Percentiles rank a stretch among this genome's conserved stretches.
Conservation (phyloP, 768 basidiomycete species). For the Psilocybe cubensis region DNA sequence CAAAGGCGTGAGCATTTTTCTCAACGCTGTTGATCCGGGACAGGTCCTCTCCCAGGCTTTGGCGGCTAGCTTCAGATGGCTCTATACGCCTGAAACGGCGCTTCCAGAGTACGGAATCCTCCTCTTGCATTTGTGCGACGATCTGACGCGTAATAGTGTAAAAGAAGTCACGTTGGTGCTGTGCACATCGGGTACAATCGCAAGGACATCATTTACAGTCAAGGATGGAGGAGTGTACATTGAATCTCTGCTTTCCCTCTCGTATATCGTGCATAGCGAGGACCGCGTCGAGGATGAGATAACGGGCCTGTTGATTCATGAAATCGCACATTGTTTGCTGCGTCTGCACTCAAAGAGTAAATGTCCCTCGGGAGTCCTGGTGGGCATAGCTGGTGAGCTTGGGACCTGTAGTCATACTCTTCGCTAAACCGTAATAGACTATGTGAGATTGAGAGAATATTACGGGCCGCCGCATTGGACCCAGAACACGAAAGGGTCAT, state of each 20-base stretch:
- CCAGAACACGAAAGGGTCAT: not conserved
- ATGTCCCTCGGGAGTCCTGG: conserved; percentile 71
- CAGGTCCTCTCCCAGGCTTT: conserved; percentile 44
- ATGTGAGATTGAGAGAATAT: conserved; percentile 63
- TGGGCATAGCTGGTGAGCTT: conserved; percentile 70
- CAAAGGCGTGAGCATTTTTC: conserved; percentile 58
- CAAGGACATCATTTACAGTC: conserved; percentile 49
- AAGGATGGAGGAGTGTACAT: conserved; percentile 54
- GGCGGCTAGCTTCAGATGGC: conserved; percentile 47
- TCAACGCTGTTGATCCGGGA: conserved; percentile 47
- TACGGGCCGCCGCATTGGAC: conserved; percentile 43
- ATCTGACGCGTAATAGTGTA: conserved; percentile 38
- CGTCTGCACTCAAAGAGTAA: conserved; percentile 41
- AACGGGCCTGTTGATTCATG: conserved; percentile 68
- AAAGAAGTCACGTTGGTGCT: conserved; percentile 58
- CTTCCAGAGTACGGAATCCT: conserved; percentile 35
- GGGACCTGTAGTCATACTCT: not conserved
- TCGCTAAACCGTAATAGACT: conserved; percentile 48
- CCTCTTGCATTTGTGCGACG: not conserved
- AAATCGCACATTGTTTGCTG: conserved; percentile 72
- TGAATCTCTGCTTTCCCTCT: conserved; percentile 72
- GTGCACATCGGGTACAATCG: conserved; percentile 69
- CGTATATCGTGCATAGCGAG: conserved; percentile 52
- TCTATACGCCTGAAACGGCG: conserved; percentile 39
- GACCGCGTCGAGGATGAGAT: conserved; percentile 60